Conservation (phyloP, 108 stramenopile genomes). For the Fistulifera pelliculosa region DNA sequence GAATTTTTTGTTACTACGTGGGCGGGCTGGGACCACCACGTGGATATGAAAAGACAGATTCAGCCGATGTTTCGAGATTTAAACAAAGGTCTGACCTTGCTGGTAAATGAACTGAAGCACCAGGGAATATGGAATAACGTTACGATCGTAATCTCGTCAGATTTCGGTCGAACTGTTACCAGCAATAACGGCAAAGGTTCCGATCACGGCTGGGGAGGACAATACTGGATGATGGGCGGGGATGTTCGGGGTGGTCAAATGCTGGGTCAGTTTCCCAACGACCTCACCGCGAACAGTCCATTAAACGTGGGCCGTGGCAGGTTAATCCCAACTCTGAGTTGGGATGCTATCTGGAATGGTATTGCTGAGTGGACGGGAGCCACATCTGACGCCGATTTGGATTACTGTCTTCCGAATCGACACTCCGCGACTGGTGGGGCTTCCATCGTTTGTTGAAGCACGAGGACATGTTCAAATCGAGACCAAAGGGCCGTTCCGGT, state of each 20-base stretch:
- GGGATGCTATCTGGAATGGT: slow-evolving; percentile 45
- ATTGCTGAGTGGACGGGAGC: slow-evolving; percentile 13
- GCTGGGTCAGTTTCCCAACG: slow-evolving; percentile 37
- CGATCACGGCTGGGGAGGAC: slow-evolving; percentile 62
- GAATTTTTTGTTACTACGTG: slow-evolving; percentile 44
- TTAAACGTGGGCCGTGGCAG: slow-evolving; percentile 40
- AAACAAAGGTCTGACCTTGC: slow-evolving; percentile 21
- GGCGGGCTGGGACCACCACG: slow-evolving; percentile 65
- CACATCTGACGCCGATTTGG: slow-evolving; percentile 4
- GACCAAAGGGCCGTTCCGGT: too few species aligned
- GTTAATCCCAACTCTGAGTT: slow-evolving; percentile 49
- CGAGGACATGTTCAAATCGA: too few species aligned
- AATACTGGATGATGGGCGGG: slow-evolving; percentile 42
- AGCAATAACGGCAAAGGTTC: slow-evolving; percentile 38
- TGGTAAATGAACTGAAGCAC: slow-evolving; percentile 22
- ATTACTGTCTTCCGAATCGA: slow-evolving; percentile 13
- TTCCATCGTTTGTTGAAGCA: too few species aligned
- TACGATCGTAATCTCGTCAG: slow-evolving; percentile 16
- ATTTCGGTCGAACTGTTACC: slow-evolving; percentile 33
- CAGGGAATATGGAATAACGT: slow-evolving; percentile 32
- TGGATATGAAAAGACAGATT: slow-evolving; percentile 10
- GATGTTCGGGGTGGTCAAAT: slow-evolving; percentile 37
- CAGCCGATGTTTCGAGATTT: slow-evolving; percentile 8
- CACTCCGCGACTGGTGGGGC: too few species aligned
- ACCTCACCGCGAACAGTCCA: slow-evolving; percentile 28